Evolutionary conservation across 495 filamentous ascomycete species (phyloP).

Genomic region (Trichodelitschia bisporula): DNA sequence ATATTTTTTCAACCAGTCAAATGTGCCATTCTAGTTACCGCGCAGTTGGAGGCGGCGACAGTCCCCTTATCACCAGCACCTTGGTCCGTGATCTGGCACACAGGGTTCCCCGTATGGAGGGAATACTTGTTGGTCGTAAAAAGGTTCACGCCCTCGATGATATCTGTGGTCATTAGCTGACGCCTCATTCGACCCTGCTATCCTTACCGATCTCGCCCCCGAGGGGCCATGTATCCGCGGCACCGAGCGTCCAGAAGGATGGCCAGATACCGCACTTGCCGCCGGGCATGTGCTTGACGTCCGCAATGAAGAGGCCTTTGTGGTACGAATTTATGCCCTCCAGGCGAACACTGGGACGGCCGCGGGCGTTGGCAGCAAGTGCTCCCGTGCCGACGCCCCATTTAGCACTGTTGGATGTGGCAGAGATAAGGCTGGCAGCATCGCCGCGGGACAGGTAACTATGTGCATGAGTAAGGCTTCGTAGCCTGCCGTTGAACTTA

Average conservation of each 20-base stretch:
- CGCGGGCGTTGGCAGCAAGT: slow-evolving; percentile 7
- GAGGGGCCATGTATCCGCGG: slow-evolving; percentile 43
- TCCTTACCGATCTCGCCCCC: slow-evolving; percentile 40
- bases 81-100: slow-evolving; percentile 1
- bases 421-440: too few relatives aligned
- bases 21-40: too few relatives aligned
- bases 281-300: slow-evolving; percentile 16
- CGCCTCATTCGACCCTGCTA: slow-evolving; percentile 3
- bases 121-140: slow-evolving; percentile 40
- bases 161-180: slow-evolving; percentile 25
- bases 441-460: too few relatives aligned
- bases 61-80: neutral
- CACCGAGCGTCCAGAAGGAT: slow-evolving; percentile 40
- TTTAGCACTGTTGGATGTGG: too few relatives aligned
- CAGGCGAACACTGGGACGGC: slow-evolving; percentile 14
- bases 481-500: too few relatives aligned
- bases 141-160: slow-evolving; percentile 66
- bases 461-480: too few relatives aligned
- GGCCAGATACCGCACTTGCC: slow-evolving; percentile 14
- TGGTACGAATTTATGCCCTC: slow-evolving; percentile 11
- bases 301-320: slow-evolving; percentile 15
- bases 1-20: too few relatives aligned
- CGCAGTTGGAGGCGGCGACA: too few relatives aligned
- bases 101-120: slow-evolving; percentile 33
- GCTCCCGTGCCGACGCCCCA: too few relatives aligned